Evolutionary conservation across 371 early-diverging fungal genomes (phyloP).

Genomic region (Syncephalastrum sp.): DNA sequence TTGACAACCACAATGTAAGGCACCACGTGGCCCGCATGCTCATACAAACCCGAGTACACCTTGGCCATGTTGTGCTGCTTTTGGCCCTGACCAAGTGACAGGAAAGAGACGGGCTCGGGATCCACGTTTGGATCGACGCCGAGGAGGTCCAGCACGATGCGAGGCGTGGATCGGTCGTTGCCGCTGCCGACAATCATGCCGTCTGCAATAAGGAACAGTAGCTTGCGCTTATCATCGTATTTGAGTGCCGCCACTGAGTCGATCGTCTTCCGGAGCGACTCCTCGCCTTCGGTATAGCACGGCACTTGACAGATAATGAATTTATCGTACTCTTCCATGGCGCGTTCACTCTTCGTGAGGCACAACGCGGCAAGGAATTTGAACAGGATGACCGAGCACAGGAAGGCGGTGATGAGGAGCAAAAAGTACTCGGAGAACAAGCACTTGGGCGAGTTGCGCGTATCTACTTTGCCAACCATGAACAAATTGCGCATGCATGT

Average conservation of each 20-base stretch:
- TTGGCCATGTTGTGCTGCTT: conserved; percentile 96
- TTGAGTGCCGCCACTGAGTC: conserved; percentile 86
- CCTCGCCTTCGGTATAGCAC: conserved; percentile 98
- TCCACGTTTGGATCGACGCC: conserved; percentile 81
- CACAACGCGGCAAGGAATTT: conserved; percentile 93
- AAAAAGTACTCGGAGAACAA: conserved; percentile 86
- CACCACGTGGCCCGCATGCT: conserved; percentile 83
- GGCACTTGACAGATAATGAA: conserved; percentile 92
- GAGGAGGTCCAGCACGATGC: conserved; percentile 93
- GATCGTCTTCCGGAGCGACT: conserved; percentile 91
- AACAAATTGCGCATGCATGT: conserved; percentile 82
- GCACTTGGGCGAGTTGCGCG: conserved; percentile 78
- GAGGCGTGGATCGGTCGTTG: conserved; percentile 96
- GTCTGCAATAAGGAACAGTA: conserved; percentile 90
- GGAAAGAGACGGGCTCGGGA: conserved; percentile 88
- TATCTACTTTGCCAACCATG: conserved; percentile 88
- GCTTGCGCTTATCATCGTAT: conserved; percentile 95
- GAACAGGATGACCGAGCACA: conserved; percentile 86
- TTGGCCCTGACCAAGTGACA: conserved; percentile 86
- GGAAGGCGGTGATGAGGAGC: conserved; percentile 71
- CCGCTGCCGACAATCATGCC: conserved; percentile 96
- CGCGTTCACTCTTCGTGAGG: conserved; percentile 26
- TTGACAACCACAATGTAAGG: conserved; percentile 97
- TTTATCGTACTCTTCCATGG: conserved; percentile 75
- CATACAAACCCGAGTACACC: conserved; percentile 97